Percentiles rank a stretch among this genome's conserved stretches.
Conservation (phyloP, 2,329 filamentous ascomycete species). For the Metarhizium humberi region DNA sequence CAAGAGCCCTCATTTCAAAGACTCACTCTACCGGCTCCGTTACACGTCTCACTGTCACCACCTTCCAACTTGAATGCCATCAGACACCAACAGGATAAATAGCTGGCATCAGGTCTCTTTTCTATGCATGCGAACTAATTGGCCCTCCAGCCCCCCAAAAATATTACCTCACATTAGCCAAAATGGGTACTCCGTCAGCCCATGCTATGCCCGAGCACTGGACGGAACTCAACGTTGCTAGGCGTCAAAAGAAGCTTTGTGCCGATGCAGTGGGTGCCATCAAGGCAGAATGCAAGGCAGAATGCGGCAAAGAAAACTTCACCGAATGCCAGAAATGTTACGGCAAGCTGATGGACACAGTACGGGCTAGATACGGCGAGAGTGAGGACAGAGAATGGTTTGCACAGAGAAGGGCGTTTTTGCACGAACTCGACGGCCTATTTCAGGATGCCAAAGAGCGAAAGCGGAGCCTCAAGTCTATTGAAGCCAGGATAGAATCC, state of each 20-base stretch:
- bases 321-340: conserved; percentile 40
- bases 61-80: too few relatives aligned
- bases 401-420: conserved; percentile 35
- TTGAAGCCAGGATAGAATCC: conserved; percentile 40
- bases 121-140: background rate
- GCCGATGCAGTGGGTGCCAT: conserved; percentile 32
- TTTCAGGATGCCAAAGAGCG: conserved; percentile 37
- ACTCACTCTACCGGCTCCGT: too few relatives aligned
- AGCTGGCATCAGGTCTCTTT: background rate
- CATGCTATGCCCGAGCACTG: conserved; percentile 27
- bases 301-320: conserved; percentile 33
- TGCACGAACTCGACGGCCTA: conserved; percentile 38
- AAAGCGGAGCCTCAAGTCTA: conserved; percentile 30
- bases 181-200: conserved; percentile 16
- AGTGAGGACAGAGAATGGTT: conserved; percentile 40
- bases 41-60: too few relatives aligned
- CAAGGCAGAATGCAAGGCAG: conserved; percentile 30
- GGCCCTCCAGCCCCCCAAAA: background rate
- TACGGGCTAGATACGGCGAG: conserved; percentile 29
- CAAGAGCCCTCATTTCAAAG: too few relatives aligned
- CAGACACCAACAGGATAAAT: background rate
- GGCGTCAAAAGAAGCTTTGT: conserved; percentile 24
- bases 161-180: background rate
- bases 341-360: conserved; percentile 33
- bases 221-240: conserved; percentile 26